A percentile compares a stretch with the other conserved stretches of the same genome.
Evolutionary conservation across 129 eudicot species (phyloP).

Genomic region (Tagetes patula): DNA sequence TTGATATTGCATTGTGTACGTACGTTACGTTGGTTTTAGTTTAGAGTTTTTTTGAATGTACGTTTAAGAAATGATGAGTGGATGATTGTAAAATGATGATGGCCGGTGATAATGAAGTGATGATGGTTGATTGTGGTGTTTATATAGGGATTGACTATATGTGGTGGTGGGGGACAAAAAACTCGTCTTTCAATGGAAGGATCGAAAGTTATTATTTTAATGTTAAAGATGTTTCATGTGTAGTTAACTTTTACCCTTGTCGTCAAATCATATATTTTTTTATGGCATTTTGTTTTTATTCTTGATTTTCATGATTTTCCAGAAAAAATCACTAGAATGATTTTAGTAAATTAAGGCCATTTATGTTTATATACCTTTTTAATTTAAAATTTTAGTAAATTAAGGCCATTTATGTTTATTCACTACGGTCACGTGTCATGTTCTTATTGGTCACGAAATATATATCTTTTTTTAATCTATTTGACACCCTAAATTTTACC

Average conservation of each 20-base stretch:
- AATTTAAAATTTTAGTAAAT: too few relatives aligned
- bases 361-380: too few relatives aligned
- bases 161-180: not conserved
- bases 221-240: slow-evolving; percentile 3
- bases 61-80: not conserved
- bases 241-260: not conserved
- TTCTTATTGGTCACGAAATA: too few relatives aligned
- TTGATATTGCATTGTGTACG: not conserved
- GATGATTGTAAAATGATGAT: not conserved
- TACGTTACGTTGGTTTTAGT: not conserved
- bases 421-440: too few relatives aligned
- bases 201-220: not conserved
- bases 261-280: not conserved
- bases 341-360: too few relatives aligned
- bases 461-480: too few relatives aligned
- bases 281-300: not conserved
- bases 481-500: too few relatives aligned
- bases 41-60: not conserved
- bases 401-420: too few relatives aligned
- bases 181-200: not conserved
- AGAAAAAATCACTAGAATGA: too few relatives aligned
- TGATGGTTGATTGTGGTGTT: not conserved
- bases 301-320: too few relatives aligned
- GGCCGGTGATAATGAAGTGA: not conserved
- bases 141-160: not conserved